phyloP scores from a whole-genome alignment of 495 filamentous ascomycete species.

The Penicillium malachiteum region DNA sequence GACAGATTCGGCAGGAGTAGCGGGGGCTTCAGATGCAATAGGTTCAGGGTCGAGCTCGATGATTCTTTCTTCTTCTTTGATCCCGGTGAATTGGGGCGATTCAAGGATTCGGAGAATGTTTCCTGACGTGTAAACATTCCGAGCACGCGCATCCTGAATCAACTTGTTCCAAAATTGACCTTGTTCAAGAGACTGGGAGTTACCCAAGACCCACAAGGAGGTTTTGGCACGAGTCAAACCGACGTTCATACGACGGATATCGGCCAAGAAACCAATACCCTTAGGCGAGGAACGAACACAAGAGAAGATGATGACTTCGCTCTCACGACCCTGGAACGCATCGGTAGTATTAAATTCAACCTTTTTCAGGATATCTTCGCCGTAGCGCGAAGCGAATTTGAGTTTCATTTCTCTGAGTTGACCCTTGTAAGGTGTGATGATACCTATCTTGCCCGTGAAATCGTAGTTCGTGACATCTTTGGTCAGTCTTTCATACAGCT shows the following conservation, averaged over 20 bases:
- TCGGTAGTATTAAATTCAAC: slow-evolving; percentile 99
- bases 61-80: slow-evolving; percentile 49
- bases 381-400: slow-evolving; percentile 68
- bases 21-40: slow-evolving; percentile 3
- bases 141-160: slow-evolving; percentile 71
- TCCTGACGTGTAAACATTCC: slow-evolving; percentile 74
- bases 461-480: slow-evolving; percentile 67
- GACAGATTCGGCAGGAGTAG: slow-evolving; percentile 8
- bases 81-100: slow-evolving; percentile 48
- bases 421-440: slow-evolving; percentile 96
- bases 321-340: slow-evolving; percentile 95
- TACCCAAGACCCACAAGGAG: slow-evolving; percentile 92
- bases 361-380: slow-evolving; percentile 67
- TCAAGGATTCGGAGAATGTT: slow-evolving; percentile 55
- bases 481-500: slow-evolving; percentile 73
- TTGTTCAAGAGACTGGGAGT: slow-evolving; percentile 77
- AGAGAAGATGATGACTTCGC: slow-evolving; percentile 97
- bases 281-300: slow-evolving; percentile 91
- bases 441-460: slow-evolving; percentile 81
- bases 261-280: slow-evolving; percentile 95
- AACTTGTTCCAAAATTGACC: slow-evolving; percentile 88
- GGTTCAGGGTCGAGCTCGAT: slow-evolving; percentile 41
- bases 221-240: slow-evolving; percentile 94
- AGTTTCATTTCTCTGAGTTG: slow-evolving; percentile 78
- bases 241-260: slow-evolving; percentile 99